These are phyloP conservation scores for Sambucus nigra DNA, from an alignment of 129 eudicot species.

Conservation along the genomic window DNA sequence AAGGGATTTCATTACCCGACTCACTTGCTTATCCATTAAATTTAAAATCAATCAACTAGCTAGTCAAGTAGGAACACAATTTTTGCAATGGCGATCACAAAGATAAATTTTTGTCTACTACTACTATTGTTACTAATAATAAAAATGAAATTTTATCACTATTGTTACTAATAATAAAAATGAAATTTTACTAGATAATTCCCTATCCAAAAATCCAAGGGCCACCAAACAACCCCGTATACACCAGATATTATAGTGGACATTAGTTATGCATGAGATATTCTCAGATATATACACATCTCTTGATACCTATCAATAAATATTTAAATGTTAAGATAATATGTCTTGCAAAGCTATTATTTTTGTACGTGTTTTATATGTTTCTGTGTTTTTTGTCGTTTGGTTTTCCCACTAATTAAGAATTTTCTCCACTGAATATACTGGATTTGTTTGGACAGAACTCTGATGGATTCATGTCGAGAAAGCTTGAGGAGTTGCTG, in stretches of 20 bases:
- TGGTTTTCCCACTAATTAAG: neutral
- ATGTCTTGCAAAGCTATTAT: neutral
- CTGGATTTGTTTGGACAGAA: slow-evolving; percentile 28
- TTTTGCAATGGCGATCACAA: no score
- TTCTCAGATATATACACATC: neutral
- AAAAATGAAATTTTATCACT: no score
- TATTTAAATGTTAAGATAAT: neutral
- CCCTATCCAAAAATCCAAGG: no score
- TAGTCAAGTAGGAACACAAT: no score
- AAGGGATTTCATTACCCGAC: no score
- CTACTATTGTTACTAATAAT: no score
- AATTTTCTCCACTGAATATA: neutral
- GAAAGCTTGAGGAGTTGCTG: slow-evolving; percentile 59
- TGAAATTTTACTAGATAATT: no score
- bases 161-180: no score
- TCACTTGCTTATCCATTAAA: no score
- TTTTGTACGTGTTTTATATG: neutral
- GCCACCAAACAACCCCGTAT: no score
- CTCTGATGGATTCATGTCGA: slow-evolving; percentile 55
- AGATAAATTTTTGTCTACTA: no score
- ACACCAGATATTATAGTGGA: neutral
- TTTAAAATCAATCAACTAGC: no score
- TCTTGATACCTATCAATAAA: neutral
- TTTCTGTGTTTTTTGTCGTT: neutral
- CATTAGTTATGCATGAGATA: neutral